phyloP scores from a whole-genome alignment of 2,329 filamentous ascomycete species.

The Fusarium solani-melongenae region DNA sequence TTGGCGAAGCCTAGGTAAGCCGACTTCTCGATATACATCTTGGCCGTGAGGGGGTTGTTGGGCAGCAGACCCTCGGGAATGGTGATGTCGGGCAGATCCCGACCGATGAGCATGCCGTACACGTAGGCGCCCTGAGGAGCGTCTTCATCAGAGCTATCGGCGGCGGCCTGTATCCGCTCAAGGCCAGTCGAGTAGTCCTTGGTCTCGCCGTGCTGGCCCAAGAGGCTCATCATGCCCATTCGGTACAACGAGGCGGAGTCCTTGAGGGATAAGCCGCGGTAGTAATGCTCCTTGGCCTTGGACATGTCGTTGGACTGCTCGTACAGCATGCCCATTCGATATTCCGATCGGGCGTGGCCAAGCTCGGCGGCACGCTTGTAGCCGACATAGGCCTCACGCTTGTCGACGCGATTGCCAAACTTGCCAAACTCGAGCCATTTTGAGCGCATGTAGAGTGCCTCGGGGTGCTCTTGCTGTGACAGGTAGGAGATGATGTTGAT shows the following conservation, averaged over 20 bases:
- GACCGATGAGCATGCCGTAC: conserved; percentile 91
- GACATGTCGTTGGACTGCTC: conserved; percentile 93
- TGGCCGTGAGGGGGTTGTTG: conserved; percentile 77
- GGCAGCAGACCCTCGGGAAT: conserved; percentile 78
- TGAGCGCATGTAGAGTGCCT: conserved; percentile 91
- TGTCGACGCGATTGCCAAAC: conserved; percentile 89
- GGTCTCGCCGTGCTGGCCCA: conserved; percentile 90
- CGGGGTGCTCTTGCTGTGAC: conserved; percentile 90
- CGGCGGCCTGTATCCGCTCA: conserved; percentile 84
- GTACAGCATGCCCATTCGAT: conserved; percentile 98
- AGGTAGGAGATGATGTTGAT: conserved; percentile 93
- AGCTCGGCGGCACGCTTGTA: conserved; percentile 89
- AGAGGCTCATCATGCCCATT: conserved; percentile 95
- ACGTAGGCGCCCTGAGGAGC: conserved; percentile 96
- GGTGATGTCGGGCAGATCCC: conserved; percentile 89
- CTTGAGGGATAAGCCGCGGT: conserved; percentile 78
- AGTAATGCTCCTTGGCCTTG: conserved; percentile 92
- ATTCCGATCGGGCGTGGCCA: conserved; percentile 89
- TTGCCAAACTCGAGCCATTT: conserved; percentile 99
- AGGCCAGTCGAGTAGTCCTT: conserved; percentile 84
- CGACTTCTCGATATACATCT: conserved; percentile 93
- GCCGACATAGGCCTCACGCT: conserved; percentile 90
- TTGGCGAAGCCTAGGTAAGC: conserved; percentile 96
- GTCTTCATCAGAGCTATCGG: conserved; percentile 92
- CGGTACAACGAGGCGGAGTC: conserved; percentile 91